Evolutionary conservation across 2,329 filamentous ascomycete genomes (phyloP), one percentile per base, ranked within the genome.

Genomic region (Fusarium denticulatum): DNA sequence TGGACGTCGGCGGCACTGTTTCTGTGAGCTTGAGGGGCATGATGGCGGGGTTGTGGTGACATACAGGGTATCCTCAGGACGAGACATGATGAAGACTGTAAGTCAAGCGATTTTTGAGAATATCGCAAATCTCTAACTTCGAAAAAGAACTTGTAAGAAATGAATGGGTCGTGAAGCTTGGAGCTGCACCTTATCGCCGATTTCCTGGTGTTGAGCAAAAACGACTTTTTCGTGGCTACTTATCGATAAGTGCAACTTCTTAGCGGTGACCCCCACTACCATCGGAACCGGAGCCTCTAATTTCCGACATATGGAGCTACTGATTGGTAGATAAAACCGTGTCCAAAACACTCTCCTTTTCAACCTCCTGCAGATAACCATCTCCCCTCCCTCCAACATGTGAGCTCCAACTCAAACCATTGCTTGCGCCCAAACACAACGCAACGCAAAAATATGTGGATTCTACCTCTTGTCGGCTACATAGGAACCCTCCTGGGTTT

Each of bases 21-120:
- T 63, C 42, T 70, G 68, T 77, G 75, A 80, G 68, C 64, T 73
- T 62, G 82, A 78, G 74, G 63, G 59, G 67, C 63, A 61, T 68
- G 47, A 60, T 62, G 61, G 77, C 69, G 67, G 63, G 73, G 74
- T 69, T 69, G 57, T 65, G 60, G 47, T 67, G 37, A 78, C 89
- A 79, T 87, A 96, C 94, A 98, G 91, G 75, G 91, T 93, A 85
- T 99, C 96, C 88, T 99, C 96, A 74, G 96, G 96, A 77, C 96
- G 94, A 80, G 96, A 98, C 96, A 99, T 98, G 80, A 52, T 92
- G 85, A 2, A 26, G 7, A 28, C 20, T 8, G 30, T 5, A 30
- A 34, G 42, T 45, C 22, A 22, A 26, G 37, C 13, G 24, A 22
- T 7, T 12, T 14, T 18, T 10, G 6, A 16, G 5, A 9, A 36